Conservation (phyloP, 2,329 filamentous ascomycete genomes). For the Penicillium paneum region DNA sequence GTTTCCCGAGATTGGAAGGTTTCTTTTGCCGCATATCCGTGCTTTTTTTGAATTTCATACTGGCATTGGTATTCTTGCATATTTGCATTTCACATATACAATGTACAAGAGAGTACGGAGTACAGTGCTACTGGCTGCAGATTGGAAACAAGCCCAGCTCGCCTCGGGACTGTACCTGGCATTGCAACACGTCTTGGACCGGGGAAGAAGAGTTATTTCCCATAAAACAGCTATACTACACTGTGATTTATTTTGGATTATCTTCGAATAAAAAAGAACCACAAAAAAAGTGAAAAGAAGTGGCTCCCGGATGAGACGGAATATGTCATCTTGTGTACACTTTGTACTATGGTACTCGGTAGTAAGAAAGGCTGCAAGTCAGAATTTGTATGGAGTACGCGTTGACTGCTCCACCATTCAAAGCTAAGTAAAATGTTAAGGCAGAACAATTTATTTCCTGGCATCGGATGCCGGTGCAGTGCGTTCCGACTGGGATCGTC, state of each 20-base stretch:
- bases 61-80: not conserved
- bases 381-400: constrained; percentile 1
- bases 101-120: not conserved
- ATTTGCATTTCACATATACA: not conserved
- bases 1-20: not conserved
- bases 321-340: constrained; percentile 7
- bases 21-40: not conserved
- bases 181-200: constrained; percentile 7
- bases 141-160: constrained; percentile 17
- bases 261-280: not conserved
- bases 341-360: not conserved
- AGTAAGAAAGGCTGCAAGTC: not conserved
- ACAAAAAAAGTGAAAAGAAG: not conserved
- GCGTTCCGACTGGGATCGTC: constrained; percentile 7
- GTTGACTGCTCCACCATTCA: constrained; percentile 12
- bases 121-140: not conserved
- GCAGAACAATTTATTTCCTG: constrained; percentile 11
- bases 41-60: not conserved
- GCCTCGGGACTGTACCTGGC: constrained; percentile 19
- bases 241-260: not conserved
- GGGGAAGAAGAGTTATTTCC: not conserved
- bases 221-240: constrained; percentile 7
- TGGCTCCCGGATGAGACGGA: constrained; percentile 12
- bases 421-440: not conserved
- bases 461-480: constrained; percentile 5